Percentiles rank a stretch among this genome's conserved stretches.
Evolutionary conservation across 441 rosid genomes (phyloP).

Genomic region (Syzygium syzygioides): DNA sequence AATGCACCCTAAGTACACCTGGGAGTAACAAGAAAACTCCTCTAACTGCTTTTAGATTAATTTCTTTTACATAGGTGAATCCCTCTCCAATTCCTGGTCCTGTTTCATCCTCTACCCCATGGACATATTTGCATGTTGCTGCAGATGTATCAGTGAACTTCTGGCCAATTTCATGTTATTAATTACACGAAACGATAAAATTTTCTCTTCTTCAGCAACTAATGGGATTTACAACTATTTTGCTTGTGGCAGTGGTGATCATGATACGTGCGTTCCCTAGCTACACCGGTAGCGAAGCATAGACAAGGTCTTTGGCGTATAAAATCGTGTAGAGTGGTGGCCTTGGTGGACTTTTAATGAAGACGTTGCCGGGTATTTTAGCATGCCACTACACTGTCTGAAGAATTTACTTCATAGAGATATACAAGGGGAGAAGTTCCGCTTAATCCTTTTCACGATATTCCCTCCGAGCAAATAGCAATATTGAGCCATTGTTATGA

Average conservation of each 20-base stretch:
- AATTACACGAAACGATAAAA: neutral
- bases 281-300: conserved; percentile 93
- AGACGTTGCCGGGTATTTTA: conserved; percentile 67
- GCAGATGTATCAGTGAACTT: neutral
- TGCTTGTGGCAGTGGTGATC: conserved; percentile 59
- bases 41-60: neutral
- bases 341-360: conserved; percentile 57
- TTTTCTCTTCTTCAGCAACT: neutral
- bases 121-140: neutral
- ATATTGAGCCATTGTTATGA: neutral
- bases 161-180: neutral
- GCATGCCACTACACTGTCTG: neutral
- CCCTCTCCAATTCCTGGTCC: neutral
- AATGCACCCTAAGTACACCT: neutral
- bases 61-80: neutral
- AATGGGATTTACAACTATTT: neutral
- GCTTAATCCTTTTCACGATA: neutral
- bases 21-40: neutral
- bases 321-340: conserved; percentile 75
- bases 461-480: neutral
- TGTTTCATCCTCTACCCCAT: neutral
- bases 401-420: neutral
- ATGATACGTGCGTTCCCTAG: conserved; percentile 84
- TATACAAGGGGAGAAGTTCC: neutral
- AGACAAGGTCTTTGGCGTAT: conserved; percentile 83